phyloP scores from a whole-genome alignment of 257 asterid species.

The Solanum stenotomum region DNA sequence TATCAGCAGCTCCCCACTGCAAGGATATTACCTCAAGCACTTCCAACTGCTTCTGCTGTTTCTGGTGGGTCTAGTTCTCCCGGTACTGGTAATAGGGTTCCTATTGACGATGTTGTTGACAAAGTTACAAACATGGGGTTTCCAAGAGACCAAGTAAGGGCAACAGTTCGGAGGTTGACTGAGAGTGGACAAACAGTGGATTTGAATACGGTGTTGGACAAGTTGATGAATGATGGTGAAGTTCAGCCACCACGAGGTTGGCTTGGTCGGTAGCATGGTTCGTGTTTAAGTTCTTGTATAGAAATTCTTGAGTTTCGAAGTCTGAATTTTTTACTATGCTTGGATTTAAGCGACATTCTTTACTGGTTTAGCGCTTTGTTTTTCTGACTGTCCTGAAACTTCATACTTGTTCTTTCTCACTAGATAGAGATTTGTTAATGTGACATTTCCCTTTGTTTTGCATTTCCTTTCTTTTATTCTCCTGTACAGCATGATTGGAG shows the following conservation, averaged over 20 bases:
- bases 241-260: conserved; percentile 63
- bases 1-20: conserved; percentile 93
- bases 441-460: neutral
- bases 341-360: neutral
- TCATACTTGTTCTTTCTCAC: conserved; percentile 12
- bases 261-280: conserved; percentile 49
- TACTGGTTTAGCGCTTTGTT: neutral
- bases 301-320: conserved; percentile 2
- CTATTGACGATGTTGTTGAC: conserved; percentile 91
- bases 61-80: conserved; percentile 43
- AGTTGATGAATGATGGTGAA: conserved; percentile 85
- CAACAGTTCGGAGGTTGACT: conserved; percentile 71
- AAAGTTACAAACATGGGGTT: conserved; percentile 92
- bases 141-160: conserved; percentile 79
- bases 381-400: neutral
- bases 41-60: conserved; percentile 71
- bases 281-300: conserved; percentile 25
- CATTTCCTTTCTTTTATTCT: neutral
- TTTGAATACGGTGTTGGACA: conserved; percentile 82
- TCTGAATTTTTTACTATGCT: neutral
- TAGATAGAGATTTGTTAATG: conserved; percentile 1
- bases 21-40: conserved; percentile 71
- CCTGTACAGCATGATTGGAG: neutral
- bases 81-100: conserved; percentile 67
- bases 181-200: conserved; percentile 94